Conservation (phyloP, 225 moss, liverwort and hornwort species). For the Polytrichum formosum region DNA sequence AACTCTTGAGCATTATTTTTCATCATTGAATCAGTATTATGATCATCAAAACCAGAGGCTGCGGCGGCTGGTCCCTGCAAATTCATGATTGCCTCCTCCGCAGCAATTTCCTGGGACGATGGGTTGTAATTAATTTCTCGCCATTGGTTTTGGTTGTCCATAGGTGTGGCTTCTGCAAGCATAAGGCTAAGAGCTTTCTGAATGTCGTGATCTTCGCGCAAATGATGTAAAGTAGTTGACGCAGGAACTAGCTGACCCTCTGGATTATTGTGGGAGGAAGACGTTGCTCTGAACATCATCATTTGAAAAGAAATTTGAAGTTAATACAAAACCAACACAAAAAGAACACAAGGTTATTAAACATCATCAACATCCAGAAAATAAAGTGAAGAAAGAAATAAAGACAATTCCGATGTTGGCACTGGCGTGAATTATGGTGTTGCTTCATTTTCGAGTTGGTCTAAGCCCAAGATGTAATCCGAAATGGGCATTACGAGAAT, state of each 20-base stretch:
- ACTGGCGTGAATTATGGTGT: no score
- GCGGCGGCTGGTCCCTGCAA: neutral
- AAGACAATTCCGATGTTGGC: no score
- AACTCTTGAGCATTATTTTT: slow-evolving; percentile 1
- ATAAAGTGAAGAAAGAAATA: no score
- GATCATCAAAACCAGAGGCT: neutral
- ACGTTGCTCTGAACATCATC: slow-evolving; percentile 14
- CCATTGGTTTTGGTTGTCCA: slow-evolving; percentile 20
- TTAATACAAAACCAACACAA: no score
- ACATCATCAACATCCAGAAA: no score
- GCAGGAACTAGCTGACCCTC: neutral
- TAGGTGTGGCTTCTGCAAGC: slow-evolving; percentile 9
- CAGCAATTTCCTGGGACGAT: slow-evolving; percentile 11
- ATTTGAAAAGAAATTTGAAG: no score
- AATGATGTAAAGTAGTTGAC: neutral
- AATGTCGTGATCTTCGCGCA: slow-evolving; percentile 14
- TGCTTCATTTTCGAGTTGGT: no score
- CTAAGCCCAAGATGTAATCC: no score
- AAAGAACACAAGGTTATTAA: no score
- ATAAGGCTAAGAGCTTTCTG: slow-evolving; percentile 17
- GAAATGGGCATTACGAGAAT: no score
- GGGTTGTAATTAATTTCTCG: slow-evolving; percentile 1
- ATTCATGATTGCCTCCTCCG: no score
- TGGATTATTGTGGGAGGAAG: neutral
- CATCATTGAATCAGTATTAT: neutral